Evolutionary conservation across 768 basidiomycete genomes (phyloP).

Genomic region (Coprinopsis strossmayeri): DNA sequence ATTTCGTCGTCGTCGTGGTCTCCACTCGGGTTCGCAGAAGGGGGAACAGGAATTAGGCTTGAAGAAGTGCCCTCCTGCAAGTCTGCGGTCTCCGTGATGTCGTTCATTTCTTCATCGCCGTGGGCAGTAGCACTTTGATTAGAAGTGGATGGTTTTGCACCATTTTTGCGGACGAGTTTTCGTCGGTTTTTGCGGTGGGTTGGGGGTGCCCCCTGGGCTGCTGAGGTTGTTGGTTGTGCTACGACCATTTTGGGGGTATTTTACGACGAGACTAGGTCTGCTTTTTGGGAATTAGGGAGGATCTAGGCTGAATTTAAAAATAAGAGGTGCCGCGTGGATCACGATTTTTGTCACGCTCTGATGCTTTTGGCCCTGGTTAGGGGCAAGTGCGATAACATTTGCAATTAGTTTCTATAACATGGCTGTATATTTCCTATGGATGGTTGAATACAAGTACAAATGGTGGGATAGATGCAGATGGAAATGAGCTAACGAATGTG

Average conservation of each 20-base stretch:
- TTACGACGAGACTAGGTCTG: not conserved
- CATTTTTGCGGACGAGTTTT: conserved; percentile 29
- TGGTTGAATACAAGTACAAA: conserved; percentile 1
- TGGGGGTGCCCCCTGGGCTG: conserved; percentile 10
- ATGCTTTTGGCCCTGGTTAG: too few relatives aligned
- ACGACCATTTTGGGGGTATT: conserved; percentile 30
- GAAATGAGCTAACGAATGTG: not conserved
- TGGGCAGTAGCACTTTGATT: conserved; percentile 4
- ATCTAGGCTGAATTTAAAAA: conserved; percentile 4
- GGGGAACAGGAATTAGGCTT: conserved; percentile 10
- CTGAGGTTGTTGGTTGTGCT: conserved; percentile 13
- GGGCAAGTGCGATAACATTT: too few relatives aligned
- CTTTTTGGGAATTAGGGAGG: conserved; percentile 1
- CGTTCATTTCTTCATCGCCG: conserved; percentile 20
- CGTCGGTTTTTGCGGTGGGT: conserved; percentile 30
- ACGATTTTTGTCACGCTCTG: not conserved
- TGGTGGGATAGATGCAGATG: not conserved
- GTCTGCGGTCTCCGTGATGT: conserved; percentile 13
- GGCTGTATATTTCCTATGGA: not conserved
- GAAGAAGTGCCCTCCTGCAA: conserved; percentile 14
- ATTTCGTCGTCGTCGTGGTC: conserved; percentile 23
- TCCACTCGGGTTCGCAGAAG: not conserved
- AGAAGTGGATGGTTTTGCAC: conserved; percentile 11
- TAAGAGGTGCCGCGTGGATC: conserved; percentile 5
- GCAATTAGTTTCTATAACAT: too few relatives aligned